Evolutionary conservation across 495 filamentous ascomycete genomes (phyloP).

Genomic region (Penicillium subrubescens): DNA sequence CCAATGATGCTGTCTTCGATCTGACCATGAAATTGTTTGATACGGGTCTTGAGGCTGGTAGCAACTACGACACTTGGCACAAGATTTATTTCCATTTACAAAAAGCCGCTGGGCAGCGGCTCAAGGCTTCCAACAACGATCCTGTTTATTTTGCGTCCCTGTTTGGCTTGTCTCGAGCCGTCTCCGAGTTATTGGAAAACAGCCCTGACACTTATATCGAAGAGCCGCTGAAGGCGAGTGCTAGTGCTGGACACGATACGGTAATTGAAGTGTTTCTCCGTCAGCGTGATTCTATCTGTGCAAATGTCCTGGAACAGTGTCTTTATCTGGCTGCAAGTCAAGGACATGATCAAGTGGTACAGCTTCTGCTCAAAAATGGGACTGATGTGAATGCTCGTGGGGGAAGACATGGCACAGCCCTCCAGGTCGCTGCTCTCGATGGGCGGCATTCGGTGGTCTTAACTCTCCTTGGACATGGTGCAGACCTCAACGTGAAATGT

Average conservation of each 20-base stretch:
- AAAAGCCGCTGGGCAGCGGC: neutral
- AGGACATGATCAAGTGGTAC: neutral
- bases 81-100: neutral
- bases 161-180: neutral
- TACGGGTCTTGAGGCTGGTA: neutral
- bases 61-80: neutral
- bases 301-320: neutral
- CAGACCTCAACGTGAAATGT: neutral
- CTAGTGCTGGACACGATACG: neutral
- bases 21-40: neutral
- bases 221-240: neutral
- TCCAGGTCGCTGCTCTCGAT: neutral
- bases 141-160: neutral
- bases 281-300: neutral
- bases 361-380: neutral
- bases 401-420: neutral
- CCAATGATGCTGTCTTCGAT: neutral
- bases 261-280: neutral
- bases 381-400: neutral
- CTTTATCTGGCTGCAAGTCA: neutral
- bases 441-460: neutral
- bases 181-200: neutral
- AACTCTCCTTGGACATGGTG: neutral
- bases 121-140: neutral
- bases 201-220: neutral